Evolutionary conservation across 1,139 yeast species (phyloP), one percentile per base, ranked within the genome.

Genomic region (Debaryomyces singareniensis): DNA sequence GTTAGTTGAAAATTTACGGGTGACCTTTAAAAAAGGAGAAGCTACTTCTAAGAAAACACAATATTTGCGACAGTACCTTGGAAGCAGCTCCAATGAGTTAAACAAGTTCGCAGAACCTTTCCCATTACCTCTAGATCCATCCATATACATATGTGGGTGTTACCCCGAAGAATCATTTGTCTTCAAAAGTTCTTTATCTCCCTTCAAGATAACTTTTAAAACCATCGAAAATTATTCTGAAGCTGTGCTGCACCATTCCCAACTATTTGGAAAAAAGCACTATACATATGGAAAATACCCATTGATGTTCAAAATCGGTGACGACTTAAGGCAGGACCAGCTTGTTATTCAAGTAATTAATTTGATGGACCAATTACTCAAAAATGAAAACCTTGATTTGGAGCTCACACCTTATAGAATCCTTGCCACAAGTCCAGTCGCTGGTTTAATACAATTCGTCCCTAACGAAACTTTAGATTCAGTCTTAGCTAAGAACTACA

Each of bases 301-400:
- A 3, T 58, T 91, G 26, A 91, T 93, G 82, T 87, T 87, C 58
- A 93, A 93, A 52, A 83, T 84, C 29, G 98, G 99, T 3, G 98
- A 93, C 55, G 98, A 93, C 51, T 62, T 93, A 30, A 67, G 97
- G 35, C 99, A 93, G 53, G 99, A 93, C 59, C 99, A 93, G 53
- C 70, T 93, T 42, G 95, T 91, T 15, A 84, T 87, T 31, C 98
- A 93, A 53, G 85, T 93, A 35, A 84, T 93, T 32, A 75, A 82
- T 32, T 61, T 93, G 35, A 91, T 93, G 96, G 96, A 91, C 53
- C 87, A 79, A 47, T 68, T 93, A 29, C 59, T 93, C 34, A 78
- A 82, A 40, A 85, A 85, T 49, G 98, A 93, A 48, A 93, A 91
- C 49, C 75, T 93, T 37, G 96, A 93, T 52, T 65, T 93, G 47